Conservation (phyloP, 495 filamentous ascomycete species). For the Talaromyces ruber region DNA sequence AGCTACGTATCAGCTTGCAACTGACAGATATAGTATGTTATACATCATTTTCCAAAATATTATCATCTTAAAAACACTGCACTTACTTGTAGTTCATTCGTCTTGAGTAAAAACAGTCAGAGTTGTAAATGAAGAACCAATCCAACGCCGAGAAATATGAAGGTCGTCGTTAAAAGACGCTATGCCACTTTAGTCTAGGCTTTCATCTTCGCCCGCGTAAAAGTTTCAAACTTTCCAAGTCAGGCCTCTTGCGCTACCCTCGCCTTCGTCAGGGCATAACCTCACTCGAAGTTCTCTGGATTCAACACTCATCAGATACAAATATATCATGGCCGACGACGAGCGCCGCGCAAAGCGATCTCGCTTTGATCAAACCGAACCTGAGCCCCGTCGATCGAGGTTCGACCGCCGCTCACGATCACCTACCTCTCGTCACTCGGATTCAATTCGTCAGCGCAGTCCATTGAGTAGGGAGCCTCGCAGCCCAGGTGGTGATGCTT, state of each 20-base stretch:
- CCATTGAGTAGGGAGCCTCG: constrained; percentile 54
- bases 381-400: constrained; percentile 65
- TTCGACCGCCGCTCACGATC: constrained; percentile 86
- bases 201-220: background rate
- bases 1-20: background rate
- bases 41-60: no score
- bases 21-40: background rate
- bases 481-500: constrained; percentile 36
- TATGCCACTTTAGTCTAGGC: background rate
- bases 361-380: constrained; percentile 83
- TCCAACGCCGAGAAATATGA: background rate
- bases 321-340: constrained; percentile 60
- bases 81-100: no score
- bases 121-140: background rate
- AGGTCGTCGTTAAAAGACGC: background rate
- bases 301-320: background rate
- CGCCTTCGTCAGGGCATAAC: background rate
- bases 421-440: constrained; percentile 54
- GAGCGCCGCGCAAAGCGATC: constrained; percentile 76
- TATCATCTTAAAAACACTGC: no score
- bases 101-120: background rate
- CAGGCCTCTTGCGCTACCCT: background rate
- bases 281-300: background rate
- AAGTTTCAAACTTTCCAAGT: background rate
- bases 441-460: constrained; percentile 67